Evolutionary conservation across 805 yeast genomes (phyloP).

Genomic region (Kockiozyma suomiensis): DNA sequence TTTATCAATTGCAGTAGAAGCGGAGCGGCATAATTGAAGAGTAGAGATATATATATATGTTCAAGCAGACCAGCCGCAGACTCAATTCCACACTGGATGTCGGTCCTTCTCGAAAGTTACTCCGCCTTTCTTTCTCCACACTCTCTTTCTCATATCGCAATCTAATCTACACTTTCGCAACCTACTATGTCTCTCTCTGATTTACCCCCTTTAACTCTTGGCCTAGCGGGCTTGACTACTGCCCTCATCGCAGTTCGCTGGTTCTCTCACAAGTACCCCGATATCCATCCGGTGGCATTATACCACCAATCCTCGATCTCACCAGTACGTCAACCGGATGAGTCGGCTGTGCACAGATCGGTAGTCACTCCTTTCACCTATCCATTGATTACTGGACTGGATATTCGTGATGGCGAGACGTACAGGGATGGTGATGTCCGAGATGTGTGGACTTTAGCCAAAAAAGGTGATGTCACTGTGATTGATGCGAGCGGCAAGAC

Average conservation of each 20-base stretch:
- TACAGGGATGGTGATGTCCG: slow-evolving; percentile 73
- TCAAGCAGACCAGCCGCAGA: too few relatives aligned
- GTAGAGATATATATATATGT: too few relatives aligned
- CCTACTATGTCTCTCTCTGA: slow-evolving; percentile 3
- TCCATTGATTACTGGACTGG: slow-evolving; percentile 69
- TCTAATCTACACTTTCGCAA: background rate
- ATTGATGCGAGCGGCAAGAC: background rate
- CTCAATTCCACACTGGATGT: too few relatives aligned
- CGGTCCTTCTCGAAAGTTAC: too few relatives aligned
- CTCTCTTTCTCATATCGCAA: background rate
- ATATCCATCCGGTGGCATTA: slow-evolving; percentile 43
- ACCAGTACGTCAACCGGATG: slow-evolving; percentile 63
- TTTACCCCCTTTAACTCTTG: slow-evolving; percentile 19
- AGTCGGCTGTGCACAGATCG: slow-evolving; percentile 77
- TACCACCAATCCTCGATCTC: slow-evolving; percentile 64
- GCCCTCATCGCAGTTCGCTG: slow-evolving; percentile 29
- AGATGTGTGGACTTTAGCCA: slow-evolving; percentile 63
- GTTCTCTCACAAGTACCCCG: slow-evolving; percentile 40
- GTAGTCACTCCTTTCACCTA: slow-evolving; percentile 71
- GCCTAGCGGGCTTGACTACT: slow-evolving; percentile 8
- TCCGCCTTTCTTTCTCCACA: background rate
- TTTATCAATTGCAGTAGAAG: too few relatives aligned
- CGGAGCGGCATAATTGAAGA: too few relatives aligned
- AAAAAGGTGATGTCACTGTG: slow-evolving; percentile 38
- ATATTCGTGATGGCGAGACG: slow-evolving; percentile 63